A percentile compares a stretch with the other conserved stretches of the same genome.
Evolutionary conservation across 768 basidiomycete genomes (phyloP).

Genomic region (Rhodotorula babjevae): DNA sequence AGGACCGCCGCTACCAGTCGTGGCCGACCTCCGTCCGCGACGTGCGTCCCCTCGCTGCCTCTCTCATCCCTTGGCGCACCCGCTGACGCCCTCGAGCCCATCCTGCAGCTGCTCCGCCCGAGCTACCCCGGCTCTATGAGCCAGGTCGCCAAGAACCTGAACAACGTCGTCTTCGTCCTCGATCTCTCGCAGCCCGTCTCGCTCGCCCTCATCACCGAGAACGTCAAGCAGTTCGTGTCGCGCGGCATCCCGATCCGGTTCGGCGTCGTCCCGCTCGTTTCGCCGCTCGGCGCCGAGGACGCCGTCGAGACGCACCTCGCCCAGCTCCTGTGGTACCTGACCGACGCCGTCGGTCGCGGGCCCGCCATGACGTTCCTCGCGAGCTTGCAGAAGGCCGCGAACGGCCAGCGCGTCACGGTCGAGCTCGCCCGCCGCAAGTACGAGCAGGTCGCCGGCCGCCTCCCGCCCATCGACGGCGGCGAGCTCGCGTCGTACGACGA

Average conservation of each 20-base stretch:
- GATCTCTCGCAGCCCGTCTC: constrained; percentile 66
- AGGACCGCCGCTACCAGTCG: constrained; percentile 60
- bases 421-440: constrained; percentile 15
- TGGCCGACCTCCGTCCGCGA: constrained; percentile 32
- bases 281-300: constrained; percentile 50
- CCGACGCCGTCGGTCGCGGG: constrained; percentile 60
- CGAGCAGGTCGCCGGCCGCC: not conserved
- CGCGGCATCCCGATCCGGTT: constrained; percentile 73
- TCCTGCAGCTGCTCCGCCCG: constrained; percentile 64
- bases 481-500: constrained; percentile 16
- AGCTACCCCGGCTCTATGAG: constrained; percentile 75
- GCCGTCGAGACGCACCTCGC: constrained; percentile 64
- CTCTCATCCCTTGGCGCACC: not conserved
- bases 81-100: not conserved
- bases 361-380: constrained; percentile 62
- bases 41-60: not conserved
- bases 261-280: constrained; percentile 72
- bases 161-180: constrained; percentile 73
- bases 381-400: constrained; percentile 48
- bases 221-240: constrained; percentile 66
- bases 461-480: not conserved
- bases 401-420: not conserved
- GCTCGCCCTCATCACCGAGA: constrained; percentile 60
- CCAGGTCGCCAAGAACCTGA: constrained; percentile 67
- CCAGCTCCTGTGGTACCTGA: constrained; percentile 62